Evolutionary conservation across 2,329 filamentous ascomycete species (phyloP).

Genomic region (Colletotrichum cordylinicola): DNA sequence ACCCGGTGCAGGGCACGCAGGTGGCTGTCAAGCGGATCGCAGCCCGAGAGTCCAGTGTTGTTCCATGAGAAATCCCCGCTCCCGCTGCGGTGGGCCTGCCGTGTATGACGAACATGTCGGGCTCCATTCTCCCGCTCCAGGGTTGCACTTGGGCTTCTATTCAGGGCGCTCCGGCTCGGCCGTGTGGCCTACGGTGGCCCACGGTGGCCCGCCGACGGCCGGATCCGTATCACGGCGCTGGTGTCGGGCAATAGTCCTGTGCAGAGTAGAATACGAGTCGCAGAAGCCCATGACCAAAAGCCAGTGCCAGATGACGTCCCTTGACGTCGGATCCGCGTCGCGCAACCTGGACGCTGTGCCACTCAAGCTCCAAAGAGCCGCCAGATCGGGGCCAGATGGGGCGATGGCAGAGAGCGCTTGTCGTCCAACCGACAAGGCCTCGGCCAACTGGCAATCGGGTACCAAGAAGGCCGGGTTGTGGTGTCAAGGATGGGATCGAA

Average conservation of each 20-base stretch:
- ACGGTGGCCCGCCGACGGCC: neutral
- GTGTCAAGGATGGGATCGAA: neutral
- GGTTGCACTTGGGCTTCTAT: constrained; percentile 7
- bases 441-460: neutral
- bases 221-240: neutral
- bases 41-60: neutral
- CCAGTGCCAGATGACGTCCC: constrained; percentile 1
- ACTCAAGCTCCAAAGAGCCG: constrained; percentile 2
- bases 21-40: neutral
- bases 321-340: neutral
- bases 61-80: constrained; percentile 5
- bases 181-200: neutral
- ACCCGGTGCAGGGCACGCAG: neutral
- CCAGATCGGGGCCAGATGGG: neutral
- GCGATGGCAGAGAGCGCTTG: neutral
- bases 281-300: neutral
- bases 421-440: neutral
- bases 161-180: neutral
- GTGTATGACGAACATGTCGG: constrained; percentile 12
- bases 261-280: neutral
- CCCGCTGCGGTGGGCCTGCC: constrained; percentile 10
- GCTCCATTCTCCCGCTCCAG: neutral
- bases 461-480: neutral
- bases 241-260: neutral
- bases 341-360: neutral